Evolutionary conservation across 2,329 filamentous ascomycete species (phyloP).

Genomic region (Graphiopsis chlorocephala): DNA sequence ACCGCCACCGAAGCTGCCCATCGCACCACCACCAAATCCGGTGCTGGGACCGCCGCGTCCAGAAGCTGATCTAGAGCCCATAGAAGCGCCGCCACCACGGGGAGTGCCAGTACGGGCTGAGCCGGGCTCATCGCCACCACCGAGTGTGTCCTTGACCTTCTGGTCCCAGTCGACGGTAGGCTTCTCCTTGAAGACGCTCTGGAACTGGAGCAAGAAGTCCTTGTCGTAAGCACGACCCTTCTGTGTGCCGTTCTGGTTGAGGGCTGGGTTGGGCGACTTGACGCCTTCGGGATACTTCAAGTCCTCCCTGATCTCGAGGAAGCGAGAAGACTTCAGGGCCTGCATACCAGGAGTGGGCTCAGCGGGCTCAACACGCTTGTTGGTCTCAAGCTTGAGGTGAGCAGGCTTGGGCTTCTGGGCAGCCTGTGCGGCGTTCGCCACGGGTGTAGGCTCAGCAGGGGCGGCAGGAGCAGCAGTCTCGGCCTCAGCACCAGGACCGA

Average conservation of each 20-base stretch:
- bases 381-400: conserved; percentile 83
- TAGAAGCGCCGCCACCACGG: conserved; percentile 47
- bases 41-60: conserved; percentile 38
- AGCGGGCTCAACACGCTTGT: conserved; percentile 81
- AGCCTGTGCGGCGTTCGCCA: conserved; percentile 38
- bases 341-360: conserved; percentile 94
- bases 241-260: conserved; percentile 76
- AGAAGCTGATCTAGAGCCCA: conserved; percentile 51
- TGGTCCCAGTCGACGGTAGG: conserved; percentile 90
- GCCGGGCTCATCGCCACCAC: conserved; percentile 62
- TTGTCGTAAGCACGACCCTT: conserved; percentile 92
- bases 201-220: conserved; percentile 93
- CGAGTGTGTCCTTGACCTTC: conserved; percentile 80
- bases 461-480: conserved; percentile 42
- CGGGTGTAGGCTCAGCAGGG: conserved; percentile 36
- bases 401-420: conserved; percentile 76
- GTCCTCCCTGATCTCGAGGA: conserved; percentile 71
- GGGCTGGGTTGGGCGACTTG: conserved; percentile 82
- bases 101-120: conserved; percentile 63
- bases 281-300: conserved; percentile 81
- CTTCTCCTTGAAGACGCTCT: conserved; percentile 93
- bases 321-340: conserved; percentile 85
- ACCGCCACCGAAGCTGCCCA: conserved; percentile 66
- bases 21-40: conserved; percentile 47
- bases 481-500: conserved; percentile 44